A percentile compares a stretch with the other conserved stretches of the same genome.
These are phyloP conservation scores for Pythium guiyangense DNA, from an alignment of 352 stramenopile species.

Conservation along the genomic window DNA sequence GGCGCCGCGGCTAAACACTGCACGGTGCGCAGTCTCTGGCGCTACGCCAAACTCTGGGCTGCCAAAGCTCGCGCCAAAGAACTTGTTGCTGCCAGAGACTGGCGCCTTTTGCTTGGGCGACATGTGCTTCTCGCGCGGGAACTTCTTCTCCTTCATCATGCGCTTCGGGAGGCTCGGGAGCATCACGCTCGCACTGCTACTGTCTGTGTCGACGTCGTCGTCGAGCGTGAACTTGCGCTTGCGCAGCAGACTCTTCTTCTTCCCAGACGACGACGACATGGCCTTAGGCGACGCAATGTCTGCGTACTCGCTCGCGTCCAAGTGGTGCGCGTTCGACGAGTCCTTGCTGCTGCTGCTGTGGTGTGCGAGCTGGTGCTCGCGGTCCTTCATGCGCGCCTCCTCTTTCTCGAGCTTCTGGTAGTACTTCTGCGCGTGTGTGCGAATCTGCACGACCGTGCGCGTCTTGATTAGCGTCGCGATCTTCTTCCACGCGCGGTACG, in stretches of 20 bases:
- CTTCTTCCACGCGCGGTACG: constrained; percentile 87
- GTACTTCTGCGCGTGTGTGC: constrained; percentile 87
- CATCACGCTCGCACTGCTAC: constrained; percentile 5
- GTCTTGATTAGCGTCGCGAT: constrained; percentile 94
- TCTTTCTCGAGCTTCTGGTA: constrained; percentile 90
- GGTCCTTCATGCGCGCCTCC: constrained; percentile 68
- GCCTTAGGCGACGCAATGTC: constrained; percentile 5
- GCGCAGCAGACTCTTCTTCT: constrained; percentile 57
- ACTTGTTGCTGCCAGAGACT: constrained; percentile 28
- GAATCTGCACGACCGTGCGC: constrained; percentile 88
- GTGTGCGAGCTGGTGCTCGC: constrained; percentile 34
- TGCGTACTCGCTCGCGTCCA: constrained; percentile 11
- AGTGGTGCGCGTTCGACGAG: constrained; percentile 1
- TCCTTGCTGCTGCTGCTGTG: constrained; percentile 10
- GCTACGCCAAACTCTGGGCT: constrained; percentile 19
- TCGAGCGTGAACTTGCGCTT: constrained; percentile 62
- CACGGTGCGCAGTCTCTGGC: constrained; percentile 28
- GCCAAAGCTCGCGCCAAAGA: constrained; percentile 24
- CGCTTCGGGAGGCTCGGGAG: constrained; percentile 62
- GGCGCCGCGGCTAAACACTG: constrained; percentile 25
- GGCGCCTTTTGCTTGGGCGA: constrained; percentile 69
- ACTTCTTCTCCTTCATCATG: constrained; percentile 61
- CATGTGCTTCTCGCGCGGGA: constrained; percentile 58
- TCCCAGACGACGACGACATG: constrained; percentile 20
- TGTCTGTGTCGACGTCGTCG: constrained; percentile 19